Evolutionary conservation across 768 basidiomycete species (phyloP), one percentile per base, ranked within the genome.

Genomic region (Tremella fuciformis): DNA sequence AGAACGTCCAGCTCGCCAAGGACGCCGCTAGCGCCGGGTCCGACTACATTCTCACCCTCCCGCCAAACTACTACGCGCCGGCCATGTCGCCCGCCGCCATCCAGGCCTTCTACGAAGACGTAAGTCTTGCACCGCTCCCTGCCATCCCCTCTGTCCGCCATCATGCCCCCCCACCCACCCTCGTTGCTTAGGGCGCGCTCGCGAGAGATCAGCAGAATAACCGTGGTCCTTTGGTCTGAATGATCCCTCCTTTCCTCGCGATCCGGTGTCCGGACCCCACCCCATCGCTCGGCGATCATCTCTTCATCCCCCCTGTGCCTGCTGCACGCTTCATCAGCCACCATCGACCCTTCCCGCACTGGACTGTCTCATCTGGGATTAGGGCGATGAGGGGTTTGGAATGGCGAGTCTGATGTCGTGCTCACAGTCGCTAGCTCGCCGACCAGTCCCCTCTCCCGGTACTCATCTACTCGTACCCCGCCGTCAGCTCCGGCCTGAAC

Each of bases 401-500:
- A 34, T 11, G 29, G 29, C 29, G 11, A n/a, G n/a, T n/a, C n/a
- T n/a, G n/a, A n/a, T n/a, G n/a, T n/a, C n/a, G 29, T 34, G 29
- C 29, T 34, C 6, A 34, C 29, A 6, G 11, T 4, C 29, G 29
- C 29, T 34, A 46, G 42, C 42, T 46, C 42, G 42, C 42, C n/a
- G 42, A 46, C 42, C 42, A 46, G 22, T 46, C 42, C 66, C 88
- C 89, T 1, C 85, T 96, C 50, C 91, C 92, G 1, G 85, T 93
- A 49, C 83, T 92, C 66, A 84, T 91, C 49, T 93, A 92, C 80
- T 91, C 91, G 69, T 92, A 85, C 79, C 92, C 91, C 65, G 88
- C 85, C 25, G 91, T 89, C 2, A 83, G 86, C 57, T 89, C 88
- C 2, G 91, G 92, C 11, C 88, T 97, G 65, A 90, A 97, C 78